These are phyloP conservation scores for Ascosphaera pollenicola DNA, from an alignment of 2,329 filamentous ascomycete species.

Conservation along the genomic window DNA sequence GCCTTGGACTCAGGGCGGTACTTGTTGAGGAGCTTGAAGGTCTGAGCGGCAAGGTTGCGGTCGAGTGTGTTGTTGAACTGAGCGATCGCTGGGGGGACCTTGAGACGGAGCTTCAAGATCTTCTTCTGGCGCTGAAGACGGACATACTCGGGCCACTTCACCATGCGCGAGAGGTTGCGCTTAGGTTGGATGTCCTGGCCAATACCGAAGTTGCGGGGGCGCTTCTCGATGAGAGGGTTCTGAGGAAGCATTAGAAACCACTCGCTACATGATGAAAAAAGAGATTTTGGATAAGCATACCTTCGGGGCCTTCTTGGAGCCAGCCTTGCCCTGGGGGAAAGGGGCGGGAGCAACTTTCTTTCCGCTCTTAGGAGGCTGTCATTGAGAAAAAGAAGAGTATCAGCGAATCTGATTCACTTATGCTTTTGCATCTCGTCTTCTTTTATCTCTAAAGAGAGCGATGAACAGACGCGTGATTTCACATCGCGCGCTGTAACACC, in stretches of 20 bases:
- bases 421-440: conserved; percentile 33
- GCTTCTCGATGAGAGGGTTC: conserved; percentile 99
- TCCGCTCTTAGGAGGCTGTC: conserved; percentile 94
- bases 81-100: conserved; percentile 90
- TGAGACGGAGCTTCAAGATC: conserved; percentile 95
- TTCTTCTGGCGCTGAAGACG: conserved; percentile 87
- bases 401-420: conserved; percentile 65
- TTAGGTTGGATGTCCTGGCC: conserved; percentile 96
- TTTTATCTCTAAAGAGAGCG: conserved; percentile 75
- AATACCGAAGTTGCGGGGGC: conserved; percentile 91
- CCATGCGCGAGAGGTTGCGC: conserved; percentile 92
- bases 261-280: background rate
- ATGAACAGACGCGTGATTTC: conserved; percentile 20
- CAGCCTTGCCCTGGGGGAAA: conserved; percentile 86
- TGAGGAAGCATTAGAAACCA: conserved; percentile 16
- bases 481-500: conserved; percentile 17
- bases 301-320: conserved; percentile 88
- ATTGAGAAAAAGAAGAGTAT: conserved; percentile 99
- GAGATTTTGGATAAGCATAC: conserved; percentile 33
- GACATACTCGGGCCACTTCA: conserved; percentile 99
- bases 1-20: conserved; percentile 98
- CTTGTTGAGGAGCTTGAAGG: conserved; percentile 99
- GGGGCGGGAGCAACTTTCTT: conserved; percentile 97
- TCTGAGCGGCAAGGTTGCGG: conserved; percentile 88
- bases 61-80: conserved; percentile 97